phyloP scores from a whole-genome alignment of 257 asterid species.

The Echium plantagineum region DNA sequence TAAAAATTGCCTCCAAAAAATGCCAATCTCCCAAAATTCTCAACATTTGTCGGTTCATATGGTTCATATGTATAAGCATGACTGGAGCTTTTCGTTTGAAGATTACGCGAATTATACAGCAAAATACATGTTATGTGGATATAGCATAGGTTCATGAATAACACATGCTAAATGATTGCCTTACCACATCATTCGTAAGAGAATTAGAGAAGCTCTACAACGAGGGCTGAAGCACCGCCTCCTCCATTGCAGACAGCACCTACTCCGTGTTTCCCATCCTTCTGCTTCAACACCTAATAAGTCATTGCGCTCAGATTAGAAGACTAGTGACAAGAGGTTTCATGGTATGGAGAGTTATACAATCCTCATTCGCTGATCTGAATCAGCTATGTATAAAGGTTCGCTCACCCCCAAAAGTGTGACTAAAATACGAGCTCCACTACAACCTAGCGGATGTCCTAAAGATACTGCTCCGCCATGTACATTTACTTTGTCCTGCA shows the following conservation, averaged over 20 bases:
- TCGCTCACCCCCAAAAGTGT: conserved; percentile 83
- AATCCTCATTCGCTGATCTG: background rate
- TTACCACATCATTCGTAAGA: background rate
- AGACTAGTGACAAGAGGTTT: background rate
- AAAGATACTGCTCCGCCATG: conserved; percentile 95
- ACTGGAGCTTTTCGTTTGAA: too few species aligned
- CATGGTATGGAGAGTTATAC: too few species aligned
- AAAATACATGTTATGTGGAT: too few species aligned
- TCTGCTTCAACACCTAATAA: conserved; percentile 66
- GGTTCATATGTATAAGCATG: too few species aligned
- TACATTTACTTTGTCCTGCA: conserved; percentile 78
- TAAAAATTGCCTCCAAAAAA: too few species aligned
- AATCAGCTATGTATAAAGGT: background rate
- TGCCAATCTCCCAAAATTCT: too few species aligned
- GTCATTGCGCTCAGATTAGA: background rate
- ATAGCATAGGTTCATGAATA: too few species aligned
- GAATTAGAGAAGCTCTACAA: conserved; percentile 58
- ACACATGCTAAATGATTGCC: background rate
- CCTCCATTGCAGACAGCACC: conserved; percentile 97
- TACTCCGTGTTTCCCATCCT: conserved; percentile 74
- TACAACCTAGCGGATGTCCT: conserved; percentile 98
- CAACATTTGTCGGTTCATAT: too few species aligned
- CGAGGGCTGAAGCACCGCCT: conserved; percentile 97
- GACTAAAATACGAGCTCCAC: conserved; percentile 95
- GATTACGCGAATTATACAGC: too few species aligned